Conservation (phyloP, 768 basidiomycete genomes). For the Gautieria morchelliformis region DNA sequence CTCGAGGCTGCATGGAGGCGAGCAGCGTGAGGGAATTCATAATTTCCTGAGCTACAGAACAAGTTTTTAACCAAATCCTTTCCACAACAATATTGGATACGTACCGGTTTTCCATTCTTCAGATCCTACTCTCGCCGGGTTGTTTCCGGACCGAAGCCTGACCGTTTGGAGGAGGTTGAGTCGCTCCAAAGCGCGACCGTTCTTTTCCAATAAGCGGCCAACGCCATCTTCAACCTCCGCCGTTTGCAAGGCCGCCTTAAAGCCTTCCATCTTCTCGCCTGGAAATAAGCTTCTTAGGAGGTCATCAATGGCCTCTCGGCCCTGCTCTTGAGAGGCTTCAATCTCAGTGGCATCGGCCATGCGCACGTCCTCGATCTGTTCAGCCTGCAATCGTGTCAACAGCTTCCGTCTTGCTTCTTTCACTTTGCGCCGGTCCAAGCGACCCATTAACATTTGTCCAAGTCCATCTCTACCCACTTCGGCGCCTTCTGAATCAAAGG, state of each 20-base stretch:
- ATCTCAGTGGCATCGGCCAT: constrained; percentile 8
- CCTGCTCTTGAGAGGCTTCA: constrained; percentile 18
- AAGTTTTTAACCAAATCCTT: not conserved
- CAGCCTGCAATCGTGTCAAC: constrained; percentile 15
- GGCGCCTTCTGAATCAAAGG: constrained; percentile 69
- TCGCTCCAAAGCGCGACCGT: constrained; percentile 50
- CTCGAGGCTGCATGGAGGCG: constrained; percentile 62
- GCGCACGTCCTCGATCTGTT: constrained; percentile 11
- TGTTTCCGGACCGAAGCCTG: constrained; percentile 34
- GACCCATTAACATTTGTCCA: constrained; percentile 47
- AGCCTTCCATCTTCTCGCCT: constrained; percentile 39
- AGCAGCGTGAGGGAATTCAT: constrained; percentile 59
- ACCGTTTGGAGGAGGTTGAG: constrained; percentile 56
- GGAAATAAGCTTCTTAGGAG: constrained; percentile 31
- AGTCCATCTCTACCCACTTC: constrained; percentile 55
- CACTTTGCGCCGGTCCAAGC: constrained; percentile 33
- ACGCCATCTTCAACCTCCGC: constrained; percentile 63
- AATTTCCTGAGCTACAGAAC: constrained; percentile 55
- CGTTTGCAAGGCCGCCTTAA: constrained; percentile 52
- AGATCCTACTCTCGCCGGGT: constrained; percentile 41
- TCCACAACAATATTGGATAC: constrained; percentile 15
- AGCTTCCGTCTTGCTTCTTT: constrained; percentile 20
- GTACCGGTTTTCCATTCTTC: constrained; percentile 80
- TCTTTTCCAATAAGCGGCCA: constrained; percentile 57
- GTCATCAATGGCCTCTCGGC: constrained; percentile 37